Conservation (phyloP, 257 asterid species). For the Solanum sejunctum region DNA sequence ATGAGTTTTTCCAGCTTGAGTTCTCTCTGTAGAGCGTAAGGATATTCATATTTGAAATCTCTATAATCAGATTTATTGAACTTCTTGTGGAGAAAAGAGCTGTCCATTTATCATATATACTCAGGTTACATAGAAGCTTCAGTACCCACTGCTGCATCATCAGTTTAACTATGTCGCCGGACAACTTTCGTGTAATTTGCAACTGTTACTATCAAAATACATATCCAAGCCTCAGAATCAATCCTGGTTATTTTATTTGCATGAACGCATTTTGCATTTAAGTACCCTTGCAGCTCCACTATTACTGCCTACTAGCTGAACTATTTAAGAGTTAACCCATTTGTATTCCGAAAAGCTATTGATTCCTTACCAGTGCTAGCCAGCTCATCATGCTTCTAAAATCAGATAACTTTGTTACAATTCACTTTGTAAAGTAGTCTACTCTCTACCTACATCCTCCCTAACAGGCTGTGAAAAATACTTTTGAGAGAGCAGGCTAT, state of each 20-base stretch:
- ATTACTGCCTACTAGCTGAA: background rate
- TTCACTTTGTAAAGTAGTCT: background rate
- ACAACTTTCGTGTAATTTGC: background rate
- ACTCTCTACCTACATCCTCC: background rate
- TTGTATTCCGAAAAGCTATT: background rate
- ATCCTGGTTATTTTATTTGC: background rate
- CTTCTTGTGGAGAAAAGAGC: background rate
- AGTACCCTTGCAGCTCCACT: background rate
- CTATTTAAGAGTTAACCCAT: background rate
- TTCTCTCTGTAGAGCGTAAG: background rate
- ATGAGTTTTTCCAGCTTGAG: background rate
- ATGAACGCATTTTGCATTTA: background rate
- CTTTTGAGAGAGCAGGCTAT: background rate
- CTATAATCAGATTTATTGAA: background rate
- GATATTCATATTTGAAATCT: background rate
- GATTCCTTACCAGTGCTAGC: background rate
- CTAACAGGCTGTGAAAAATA: background rate
- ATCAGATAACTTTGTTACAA: background rate
- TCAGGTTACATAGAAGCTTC: background rate
- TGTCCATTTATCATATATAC: background rate
- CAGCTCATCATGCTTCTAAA: background rate
- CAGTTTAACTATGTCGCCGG: background rate
- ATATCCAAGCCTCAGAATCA: background rate
- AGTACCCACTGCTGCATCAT: background rate
- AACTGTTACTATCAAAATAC: background rate